These are phyloP conservation scores for Beauveria sp. DNA, from an alignment of 2,329 filamentous ascomycete species.

Conservation along the genomic window DNA sequence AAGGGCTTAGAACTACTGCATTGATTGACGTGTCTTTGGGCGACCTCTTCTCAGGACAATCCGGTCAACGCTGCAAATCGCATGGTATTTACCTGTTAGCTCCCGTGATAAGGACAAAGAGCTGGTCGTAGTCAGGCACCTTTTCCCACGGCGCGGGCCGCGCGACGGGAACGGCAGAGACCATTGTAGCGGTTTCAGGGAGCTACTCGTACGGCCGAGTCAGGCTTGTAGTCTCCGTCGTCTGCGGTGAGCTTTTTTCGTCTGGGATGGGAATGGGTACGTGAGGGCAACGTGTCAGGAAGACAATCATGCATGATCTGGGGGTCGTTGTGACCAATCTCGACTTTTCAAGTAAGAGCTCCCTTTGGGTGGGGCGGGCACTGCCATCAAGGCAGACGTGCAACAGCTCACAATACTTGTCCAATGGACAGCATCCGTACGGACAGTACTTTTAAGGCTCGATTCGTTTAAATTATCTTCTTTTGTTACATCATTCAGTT, in stretches of 20 bases:
- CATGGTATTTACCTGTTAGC: conserved; percentile 63
- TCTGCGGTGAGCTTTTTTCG: background rate
- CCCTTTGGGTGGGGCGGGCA: no score
- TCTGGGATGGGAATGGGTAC: no score
- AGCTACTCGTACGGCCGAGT: background rate
- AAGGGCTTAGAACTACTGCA: background rate
- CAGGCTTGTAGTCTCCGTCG: background rate
- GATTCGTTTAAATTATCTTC: background rate
- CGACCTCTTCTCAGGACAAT: background rate
- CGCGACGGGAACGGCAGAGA: conserved; percentile 2
- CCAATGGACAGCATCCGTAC: no score
- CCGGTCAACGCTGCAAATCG: background rate
- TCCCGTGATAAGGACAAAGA: conserved; percentile 70
- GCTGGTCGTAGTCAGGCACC: conserved; percentile 34
- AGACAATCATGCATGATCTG: no score
- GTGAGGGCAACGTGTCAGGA: background rate
- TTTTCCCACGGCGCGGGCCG: conserved; percentile 29
- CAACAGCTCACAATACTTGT: no score
- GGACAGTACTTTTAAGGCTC: background rate
- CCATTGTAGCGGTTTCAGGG: background rate
- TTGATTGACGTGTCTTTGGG: background rate
- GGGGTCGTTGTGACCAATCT: no score
- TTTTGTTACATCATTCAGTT: background rate
- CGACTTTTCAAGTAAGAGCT: no score
- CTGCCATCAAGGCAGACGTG: no score